Conservation (phyloP, 148 eudicot genomes). For the Fallopia convolvulus region DNA sequence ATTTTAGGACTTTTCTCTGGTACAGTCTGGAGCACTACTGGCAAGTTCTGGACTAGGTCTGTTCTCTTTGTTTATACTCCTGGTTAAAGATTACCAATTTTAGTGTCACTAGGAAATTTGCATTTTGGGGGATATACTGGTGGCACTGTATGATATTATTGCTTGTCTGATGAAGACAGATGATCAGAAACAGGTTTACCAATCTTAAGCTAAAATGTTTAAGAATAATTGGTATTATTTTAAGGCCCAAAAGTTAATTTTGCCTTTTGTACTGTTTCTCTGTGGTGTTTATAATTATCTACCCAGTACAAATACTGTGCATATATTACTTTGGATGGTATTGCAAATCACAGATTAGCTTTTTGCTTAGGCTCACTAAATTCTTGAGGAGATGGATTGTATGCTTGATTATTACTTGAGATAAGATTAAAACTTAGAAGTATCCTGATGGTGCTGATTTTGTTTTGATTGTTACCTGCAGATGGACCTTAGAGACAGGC, state of each 20-base stretch:
- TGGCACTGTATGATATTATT: neutral
- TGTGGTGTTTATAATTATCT: neutral
- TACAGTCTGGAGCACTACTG: conserved; percentile 1
- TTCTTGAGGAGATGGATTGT: neutral
- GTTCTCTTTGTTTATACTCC: conserved; percentile 2
- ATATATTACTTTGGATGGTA: neutral
- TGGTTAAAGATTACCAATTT: neutral
- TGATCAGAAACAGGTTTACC: neutral
- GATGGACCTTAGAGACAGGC: conserved; percentile 83
- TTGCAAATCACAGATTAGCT: neutral
- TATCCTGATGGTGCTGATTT: neutral
- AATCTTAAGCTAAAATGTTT: neutral
- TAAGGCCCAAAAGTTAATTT: neutral
- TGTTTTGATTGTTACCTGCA: conserved; percentile 21
- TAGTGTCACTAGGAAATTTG: neutral
- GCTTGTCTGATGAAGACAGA: neutral
- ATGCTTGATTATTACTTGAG: neutral
- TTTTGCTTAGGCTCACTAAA: neutral
- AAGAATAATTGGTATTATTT: neutral
- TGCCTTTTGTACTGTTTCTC: neutral
- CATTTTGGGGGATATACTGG: neutral
- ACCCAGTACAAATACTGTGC: neutral
- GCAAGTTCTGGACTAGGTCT: conserved; percentile 2
- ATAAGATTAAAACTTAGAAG: neutral
- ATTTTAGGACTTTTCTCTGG: neutral